These are phyloP conservation scores for Russula griseocarnosa DNA, from an alignment of 768 basidiomycete genomes.

Conservation along the genomic window DNA sequence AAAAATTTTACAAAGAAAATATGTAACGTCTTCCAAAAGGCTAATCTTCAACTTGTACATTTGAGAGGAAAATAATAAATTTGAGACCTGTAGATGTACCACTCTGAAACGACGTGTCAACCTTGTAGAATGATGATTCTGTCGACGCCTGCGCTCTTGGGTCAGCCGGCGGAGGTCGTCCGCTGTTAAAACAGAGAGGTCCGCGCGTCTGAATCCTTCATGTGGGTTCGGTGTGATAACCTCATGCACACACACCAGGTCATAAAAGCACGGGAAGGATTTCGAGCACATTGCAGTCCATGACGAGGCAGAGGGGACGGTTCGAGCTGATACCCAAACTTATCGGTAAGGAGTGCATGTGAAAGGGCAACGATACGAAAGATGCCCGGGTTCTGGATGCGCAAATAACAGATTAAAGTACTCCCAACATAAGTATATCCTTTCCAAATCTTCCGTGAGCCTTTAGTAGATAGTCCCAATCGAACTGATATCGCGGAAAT, in stretches of 20 bases:
- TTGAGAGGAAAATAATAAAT: slow-evolving; percentile 6
- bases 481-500: slow-evolving; percentile 22
- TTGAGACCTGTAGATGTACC: too few relatives aligned
- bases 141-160: slow-evolving; percentile 21
- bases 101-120: slow-evolving; percentile 16
- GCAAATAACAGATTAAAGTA: slow-evolving; percentile 23
- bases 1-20: neutral
- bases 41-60: neutral
- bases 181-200: slow-evolving; percentile 20
- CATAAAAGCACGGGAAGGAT: slow-evolving; percentile 27
- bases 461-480: slow-evolving; percentile 22
- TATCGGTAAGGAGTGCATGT: neutral
- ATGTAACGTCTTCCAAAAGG: too few relatives aligned
- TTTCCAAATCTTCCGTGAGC: slow-evolving; percentile 24
- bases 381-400: slow-evolving; percentile 23
- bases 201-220: slow-evolving; percentile 20
- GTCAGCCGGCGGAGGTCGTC: slow-evolving; percentile 26
- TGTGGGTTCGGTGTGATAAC: slow-evolving; percentile 19
- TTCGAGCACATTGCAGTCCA: slow-evolving; percentile 22
- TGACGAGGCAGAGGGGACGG: slow-evolving; percentile 24
- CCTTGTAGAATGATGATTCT: slow-evolving; percentile 54
- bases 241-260: slow-evolving; percentile 21
- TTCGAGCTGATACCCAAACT: slow-evolving; percentile 5
- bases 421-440: slow-evolving; percentile 17
- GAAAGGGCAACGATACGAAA: neutral